Evolutionary conservation across 257 asterid species (phyloP).

Genomic region (Vinca minor): DNA sequence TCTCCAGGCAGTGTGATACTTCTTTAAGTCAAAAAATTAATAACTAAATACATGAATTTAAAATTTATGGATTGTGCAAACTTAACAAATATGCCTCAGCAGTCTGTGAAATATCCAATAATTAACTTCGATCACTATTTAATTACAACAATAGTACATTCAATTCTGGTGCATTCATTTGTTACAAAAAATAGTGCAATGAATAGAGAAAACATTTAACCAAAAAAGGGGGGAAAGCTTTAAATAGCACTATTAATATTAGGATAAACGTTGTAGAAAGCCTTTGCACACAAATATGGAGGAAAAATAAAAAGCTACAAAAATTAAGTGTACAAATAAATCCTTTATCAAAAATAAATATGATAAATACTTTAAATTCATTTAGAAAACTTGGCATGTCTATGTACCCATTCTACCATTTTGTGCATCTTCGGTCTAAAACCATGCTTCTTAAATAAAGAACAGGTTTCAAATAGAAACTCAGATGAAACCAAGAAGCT

Average conservation of each 20-base stretch:
- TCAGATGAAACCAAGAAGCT: slow-evolving; percentile 14
- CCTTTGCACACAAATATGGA: not conserved
- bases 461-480: not conserved
- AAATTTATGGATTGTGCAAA: not conserved
- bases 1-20: not conserved
- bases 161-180: not conserved
- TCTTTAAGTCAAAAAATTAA: not conserved
- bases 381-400: not conserved
- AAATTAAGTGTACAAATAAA: not conserved
- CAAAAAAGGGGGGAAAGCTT: too few species aligned
- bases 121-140: not conserved
- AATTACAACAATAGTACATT: not conserved
- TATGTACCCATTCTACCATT: not conserved
- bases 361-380: not conserved
- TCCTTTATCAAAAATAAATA: not conserved
- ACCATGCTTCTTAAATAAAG: not conserved
- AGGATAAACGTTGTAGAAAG: not conserved
- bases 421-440: not conserved
- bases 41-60: not conserved
- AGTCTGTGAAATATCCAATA: not conserved
- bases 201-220: not conserved
- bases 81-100: not conserved
- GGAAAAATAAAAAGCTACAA: not conserved
- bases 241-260: not conserved
- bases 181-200: not conserved